A percentile compares a stretch with the other conserved stretches of the same genome.
Evolutionary conservation across 2,329 filamentous ascomycete species (phyloP).

Genomic region (Ascochyta lentis): DNA sequence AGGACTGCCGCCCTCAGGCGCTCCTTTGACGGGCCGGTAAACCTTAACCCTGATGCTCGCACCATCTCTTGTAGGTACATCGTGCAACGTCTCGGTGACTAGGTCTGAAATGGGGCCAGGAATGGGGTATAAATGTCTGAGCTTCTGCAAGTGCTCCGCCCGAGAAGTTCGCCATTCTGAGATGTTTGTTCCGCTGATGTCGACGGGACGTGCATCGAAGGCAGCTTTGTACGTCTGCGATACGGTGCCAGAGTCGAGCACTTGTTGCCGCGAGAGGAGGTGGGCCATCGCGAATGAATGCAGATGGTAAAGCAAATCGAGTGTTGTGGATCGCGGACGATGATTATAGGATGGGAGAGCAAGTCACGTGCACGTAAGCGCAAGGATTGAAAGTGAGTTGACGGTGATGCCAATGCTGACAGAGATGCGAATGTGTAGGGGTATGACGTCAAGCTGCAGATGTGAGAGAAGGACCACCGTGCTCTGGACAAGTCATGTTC

Average conservation of each 20-base stretch:
- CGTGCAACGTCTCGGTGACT: slow-evolving; percentile 38
- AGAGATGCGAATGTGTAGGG: neutral
- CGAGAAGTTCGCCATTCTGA: slow-evolving; percentile 28
- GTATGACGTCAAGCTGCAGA: neutral
- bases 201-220: slow-evolving; percentile 31
- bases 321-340: neutral
- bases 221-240: slow-evolving; percentile 31
- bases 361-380: neutral
- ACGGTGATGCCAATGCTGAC: neutral
- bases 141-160: slow-evolving; percentile 34
- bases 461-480: too few species aligned
- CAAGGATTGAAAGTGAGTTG: neutral
- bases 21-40: slow-evolving; percentile 34
- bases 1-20: slow-evolving; percentile 31
- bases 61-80: slow-evolving; percentile 36
- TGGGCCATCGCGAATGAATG: slow-evolving; percentile 30
- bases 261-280: slow-evolving; percentile 32
- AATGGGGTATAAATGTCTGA: slow-evolving; percentile 42
- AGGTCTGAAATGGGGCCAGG: slow-evolving; percentile 37
- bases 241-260: slow-evolving; percentile 30
- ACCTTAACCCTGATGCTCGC: slow-evolving; percentile 33
- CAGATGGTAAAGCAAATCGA: neutral
- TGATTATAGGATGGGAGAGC: neutral
- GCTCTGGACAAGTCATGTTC: too few species aligned
- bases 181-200: slow-evolving; percentile 27